Evolutionary conservation across 2,329 filamentous ascomycete species (phyloP), one percentile per base, ranked within the genome.

Genomic region (Dactylellina leptospora): DNA sequence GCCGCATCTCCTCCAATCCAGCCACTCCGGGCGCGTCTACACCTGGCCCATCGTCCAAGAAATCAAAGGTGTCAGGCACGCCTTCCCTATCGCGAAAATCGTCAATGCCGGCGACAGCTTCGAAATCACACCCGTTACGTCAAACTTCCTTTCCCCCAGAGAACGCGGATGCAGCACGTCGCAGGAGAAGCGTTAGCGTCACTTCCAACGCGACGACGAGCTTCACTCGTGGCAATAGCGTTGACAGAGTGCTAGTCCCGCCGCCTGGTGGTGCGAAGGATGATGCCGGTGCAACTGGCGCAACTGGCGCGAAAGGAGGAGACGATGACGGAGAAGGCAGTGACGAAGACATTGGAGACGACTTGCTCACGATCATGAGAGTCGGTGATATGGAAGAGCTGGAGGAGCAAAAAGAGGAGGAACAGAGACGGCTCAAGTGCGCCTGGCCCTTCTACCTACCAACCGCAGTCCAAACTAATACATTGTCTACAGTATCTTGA

Each of bases 111-210:
- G 87, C 87, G 2, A 81, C 83, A 23, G 80, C 83, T 6, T 86
- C 85, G 5, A 63, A 64, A 77, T 78, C 11, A 0, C 89, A 91
- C 74, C 89, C 89, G 1, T 85, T 95, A 1, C 89, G 91, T 38
- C 90, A 92, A 77, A 93, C 91, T 3, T 92, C 90, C 0, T 95
- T 92, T 77, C 89, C 90, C 0, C 90, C 90, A 23, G 88, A 87
- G 68, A 82, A 86, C 59, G 80, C 80, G 30, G 73, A 71, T 85
- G 84, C 78, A 80, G 78, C 18, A 80, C 77, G 0, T n/a, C 79
- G 0, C 86, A 85, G 82, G 86, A 88, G 82, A 86, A 89, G 81
- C 83, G 86, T 58, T 83, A 84, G 5, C 83, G 86, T 45, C 88
- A 88, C 76, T 83, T 84, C n/a, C 87, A 88, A 78, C 82, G 82